Percentiles rank a stretch among this genome's conserved stretches.
phyloP scores from a whole-genome alignment of 2,329 filamentous ascomycete species.

The Phyllosticta capitalensis region DNA sequence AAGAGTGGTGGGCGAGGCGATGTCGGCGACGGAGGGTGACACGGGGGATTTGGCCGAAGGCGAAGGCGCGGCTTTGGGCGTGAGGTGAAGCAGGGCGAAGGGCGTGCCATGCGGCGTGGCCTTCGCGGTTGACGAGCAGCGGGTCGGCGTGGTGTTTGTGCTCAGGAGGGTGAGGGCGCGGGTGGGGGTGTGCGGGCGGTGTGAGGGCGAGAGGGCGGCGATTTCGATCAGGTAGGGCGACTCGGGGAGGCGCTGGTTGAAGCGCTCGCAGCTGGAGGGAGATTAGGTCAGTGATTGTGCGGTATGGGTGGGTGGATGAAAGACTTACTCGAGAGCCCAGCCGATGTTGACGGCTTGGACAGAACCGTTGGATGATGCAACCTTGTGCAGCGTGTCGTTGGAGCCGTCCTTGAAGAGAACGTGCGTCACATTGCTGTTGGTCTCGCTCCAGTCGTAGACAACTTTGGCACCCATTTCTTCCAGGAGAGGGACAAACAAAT shows the following conservation, averaged over 20 bases:
- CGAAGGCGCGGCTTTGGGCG: constrained; percentile 18
- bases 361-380: constrained; percentile 59
- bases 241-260: constrained; percentile 26
- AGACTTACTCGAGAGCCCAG: constrained; percentile 68
- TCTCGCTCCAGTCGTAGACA: constrained; percentile 68
- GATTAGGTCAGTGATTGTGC: neutral
- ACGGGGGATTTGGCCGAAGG: constrained; percentile 21
- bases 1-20: neutral
- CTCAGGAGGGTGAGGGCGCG: constrained; percentile 11
- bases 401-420: constrained; percentile 85
- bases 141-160: constrained; percentile 12
- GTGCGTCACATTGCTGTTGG: constrained; percentile 66
- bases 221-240: constrained; percentile 24
- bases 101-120: constrained; percentile 19
- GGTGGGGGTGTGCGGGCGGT: constrained; percentile 12
- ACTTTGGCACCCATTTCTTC: constrained; percentile 73
- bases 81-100: constrained; percentile 13
- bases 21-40: constrained; percentile 2
- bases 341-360: constrained; percentile 70
- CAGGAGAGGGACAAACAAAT: constrained; percentile 73
- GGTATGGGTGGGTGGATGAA: constrained; percentile 34
- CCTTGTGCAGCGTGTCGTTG: constrained; percentile 71
- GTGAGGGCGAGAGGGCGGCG: neutral
- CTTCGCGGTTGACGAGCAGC: constrained; percentile 22
- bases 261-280: constrained; percentile 22